Conservation (phyloP, 139 green algal species). For the Coelastrella sp. region DNA sequence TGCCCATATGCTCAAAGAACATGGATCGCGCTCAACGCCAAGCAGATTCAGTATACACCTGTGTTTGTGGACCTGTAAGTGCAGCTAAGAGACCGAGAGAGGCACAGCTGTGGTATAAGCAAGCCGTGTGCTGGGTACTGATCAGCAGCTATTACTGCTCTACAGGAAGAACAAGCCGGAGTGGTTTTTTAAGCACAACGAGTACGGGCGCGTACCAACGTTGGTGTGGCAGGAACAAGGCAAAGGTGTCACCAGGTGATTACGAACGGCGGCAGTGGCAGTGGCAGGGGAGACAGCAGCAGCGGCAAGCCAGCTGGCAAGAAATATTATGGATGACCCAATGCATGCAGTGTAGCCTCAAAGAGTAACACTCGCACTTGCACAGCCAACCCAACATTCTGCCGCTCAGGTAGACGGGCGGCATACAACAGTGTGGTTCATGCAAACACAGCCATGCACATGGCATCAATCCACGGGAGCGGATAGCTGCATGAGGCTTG, state of each 20-base stretch:
- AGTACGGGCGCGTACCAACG: conserved; percentile 33
- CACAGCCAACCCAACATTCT: too few species aligned
- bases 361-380: too few species aligned
- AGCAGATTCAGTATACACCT: conserved; percentile 10
- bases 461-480: too few species aligned
- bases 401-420: too few species aligned
- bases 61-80: conserved; percentile 46
- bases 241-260: not conserved
- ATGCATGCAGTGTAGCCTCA: too few species aligned
- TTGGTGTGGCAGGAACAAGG: conserved; percentile 21
- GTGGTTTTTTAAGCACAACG: conserved; percentile 45
- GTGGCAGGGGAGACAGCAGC: not conserved
- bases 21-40: conserved; percentile 38
- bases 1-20: conserved; percentile 39
- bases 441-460: too few species aligned
- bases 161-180: conserved; percentile 40
- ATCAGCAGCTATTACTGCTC: not conserved
- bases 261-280: not conserved
- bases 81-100: not conserved
- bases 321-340: too few species aligned
- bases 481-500: not conserved
- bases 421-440: too few species aligned
- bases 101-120: not conserved
- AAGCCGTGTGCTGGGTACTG: too few species aligned
- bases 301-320: not conserved